Base-by-base conservation (phyloP, 306 rosid species). In the Datisca glomerata region DNA sequence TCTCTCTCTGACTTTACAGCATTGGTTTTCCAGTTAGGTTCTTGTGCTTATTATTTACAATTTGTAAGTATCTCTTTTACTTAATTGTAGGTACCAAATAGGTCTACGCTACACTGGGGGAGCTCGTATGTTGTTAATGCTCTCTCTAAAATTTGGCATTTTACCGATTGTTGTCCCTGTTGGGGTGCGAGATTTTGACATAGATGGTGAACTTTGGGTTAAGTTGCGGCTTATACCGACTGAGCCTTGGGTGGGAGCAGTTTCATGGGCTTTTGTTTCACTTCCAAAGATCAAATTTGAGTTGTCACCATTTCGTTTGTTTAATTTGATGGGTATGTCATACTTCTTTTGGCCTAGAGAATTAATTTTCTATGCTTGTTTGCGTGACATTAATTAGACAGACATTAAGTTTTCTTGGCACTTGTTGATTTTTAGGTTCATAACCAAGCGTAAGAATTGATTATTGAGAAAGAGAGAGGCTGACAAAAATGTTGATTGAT, bases 161-260 rank as follows among this genome's bases (percentile, higher is more conserved):
- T 66, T 91, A 51, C 98, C 98, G 17, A 75, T 91, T 59, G 65
- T 34, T 20, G 81, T 91, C 51, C 98, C 98, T 4, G 95, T 91
- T 40, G 95, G 91, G 38, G 78, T 84, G 61, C 91, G 91, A 41
- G 93, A 91, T 74, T 91, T 91, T 59, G 98, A 91, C 68, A 80
- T 91, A 43, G 98, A 91, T 49, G 98, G 98, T 39, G 98, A 91
- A 56, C 81, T 91, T 63, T 91, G 98, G 98, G 94, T 91, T 60
- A 91, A 84, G 61, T 50, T 91, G 43, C 69, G 96, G 28, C 53
- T 91, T 33, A 84, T 91, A 61, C 98, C 98, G 4, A 71, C 84
- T 12, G 84, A 57, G 38, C 98, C 98, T 60, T 91, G 87, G 82
- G 98, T 91, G 13, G 98, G 98, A 51, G 98, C 98, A 52, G 96